Evolutionary conservation across 768 basidiomycete species (phyloP).

Genomic region (Boletus coccyginus): DNA sequence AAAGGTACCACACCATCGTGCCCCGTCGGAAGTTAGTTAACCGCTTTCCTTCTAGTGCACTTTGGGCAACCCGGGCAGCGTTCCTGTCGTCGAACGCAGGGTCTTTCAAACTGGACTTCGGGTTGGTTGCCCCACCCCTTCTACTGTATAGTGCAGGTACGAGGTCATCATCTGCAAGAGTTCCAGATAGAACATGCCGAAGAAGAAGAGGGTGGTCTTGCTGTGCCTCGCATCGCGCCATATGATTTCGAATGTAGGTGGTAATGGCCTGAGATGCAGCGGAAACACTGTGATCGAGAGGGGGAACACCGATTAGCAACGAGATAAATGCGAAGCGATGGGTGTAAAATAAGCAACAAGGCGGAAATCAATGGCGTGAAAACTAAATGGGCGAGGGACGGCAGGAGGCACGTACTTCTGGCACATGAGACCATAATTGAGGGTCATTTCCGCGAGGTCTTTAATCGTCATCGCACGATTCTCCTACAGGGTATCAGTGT

Average conservation of each 20-base stretch:
- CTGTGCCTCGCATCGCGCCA: conserved; percentile 66
- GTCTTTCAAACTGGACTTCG: conserved; percentile 22
- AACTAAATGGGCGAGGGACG: conserved; percentile 6
- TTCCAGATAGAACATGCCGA: conserved; percentile 70
- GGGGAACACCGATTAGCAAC: conserved; percentile 8
- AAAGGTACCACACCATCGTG: conserved; percentile 80
- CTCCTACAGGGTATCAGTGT: conserved; percentile 40
- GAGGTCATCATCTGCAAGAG: conserved; percentile 69
- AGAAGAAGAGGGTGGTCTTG: conserved; percentile 74
- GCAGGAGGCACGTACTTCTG: conserved; percentile 58
- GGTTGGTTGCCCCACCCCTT: conserved; percentile 60
- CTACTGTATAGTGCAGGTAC: conserved; percentile 68
- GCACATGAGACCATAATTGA: conserved; percentile 62
- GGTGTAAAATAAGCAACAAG: conserved; percentile 1
- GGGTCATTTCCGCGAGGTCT: conserved; percentile 72
- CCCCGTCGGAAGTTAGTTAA: conserved; percentile 74
- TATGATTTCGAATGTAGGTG: conserved; percentile 75
- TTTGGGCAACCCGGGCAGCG: not conserved
- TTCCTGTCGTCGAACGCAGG: conserved; percentile 27
- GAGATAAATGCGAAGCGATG: conserved; percentile 9
- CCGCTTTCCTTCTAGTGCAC: conserved; percentile 31
- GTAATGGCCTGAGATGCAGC: conserved; percentile 82
- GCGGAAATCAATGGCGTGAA: conserved; percentile 9
- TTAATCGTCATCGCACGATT: conserved; percentile 87
- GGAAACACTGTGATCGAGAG: conserved; percentile 48